phyloP scores from a whole-genome alignment of 805 yeast species.

The Wickerhamomyces queroliae region DNA sequence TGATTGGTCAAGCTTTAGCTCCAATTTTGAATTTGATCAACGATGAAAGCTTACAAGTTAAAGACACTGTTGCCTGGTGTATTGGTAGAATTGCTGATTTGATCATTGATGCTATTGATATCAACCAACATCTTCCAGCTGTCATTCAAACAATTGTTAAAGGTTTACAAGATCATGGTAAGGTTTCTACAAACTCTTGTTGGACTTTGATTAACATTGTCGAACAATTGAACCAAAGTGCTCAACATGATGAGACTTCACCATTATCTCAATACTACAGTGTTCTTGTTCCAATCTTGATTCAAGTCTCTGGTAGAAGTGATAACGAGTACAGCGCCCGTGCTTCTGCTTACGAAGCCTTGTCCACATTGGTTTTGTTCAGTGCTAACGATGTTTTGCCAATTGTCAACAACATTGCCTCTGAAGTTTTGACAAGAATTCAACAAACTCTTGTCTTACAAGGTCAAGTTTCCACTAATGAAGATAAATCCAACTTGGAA shows the following conservation, averaged over 20 bases:
- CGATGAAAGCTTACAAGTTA: slow-evolving; percentile 78
- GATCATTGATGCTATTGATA: slow-evolving; percentile 70
- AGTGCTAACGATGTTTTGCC: slow-evolving; percentile 67
- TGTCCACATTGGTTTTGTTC: slow-evolving; percentile 74
- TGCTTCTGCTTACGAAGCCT: slow-evolving; percentile 95
- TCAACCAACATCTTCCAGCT: slow-evolving; percentile 56
- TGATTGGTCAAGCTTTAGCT: slow-evolving; percentile 77
- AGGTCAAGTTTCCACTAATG: slow-evolving; percentile 54
- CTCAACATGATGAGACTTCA: slow-evolving; percentile 42
- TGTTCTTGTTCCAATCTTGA: slow-evolving; percentile 60
- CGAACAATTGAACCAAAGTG: slow-evolving; percentile 66
- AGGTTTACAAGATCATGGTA: slow-evolving; percentile 90
- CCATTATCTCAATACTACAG: slow-evolving; percentile 72
- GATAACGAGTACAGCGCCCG: slow-evolving; percentile 87
- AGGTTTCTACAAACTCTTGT: slow-evolving; percentile 93
- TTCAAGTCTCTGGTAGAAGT: slow-evolving; percentile 59
- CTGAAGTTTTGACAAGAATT: slow-evolving; percentile 66
- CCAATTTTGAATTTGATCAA: slow-evolving; percentile 71
- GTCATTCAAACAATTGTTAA: slow-evolving; percentile 66
- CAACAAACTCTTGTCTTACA: slow-evolving; percentile 61
- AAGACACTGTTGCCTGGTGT: slow-evolving; percentile 98
- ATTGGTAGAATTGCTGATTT: slow-evolving; percentile 92
- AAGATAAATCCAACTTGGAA: slow-evolving; percentile 72
- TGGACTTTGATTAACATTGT: slow-evolving; percentile 93
- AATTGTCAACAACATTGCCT: slow-evolving; percentile 65